Conservation (phyloP, 805 yeast genomes). For the Jamesozyma rosinii region DNA sequence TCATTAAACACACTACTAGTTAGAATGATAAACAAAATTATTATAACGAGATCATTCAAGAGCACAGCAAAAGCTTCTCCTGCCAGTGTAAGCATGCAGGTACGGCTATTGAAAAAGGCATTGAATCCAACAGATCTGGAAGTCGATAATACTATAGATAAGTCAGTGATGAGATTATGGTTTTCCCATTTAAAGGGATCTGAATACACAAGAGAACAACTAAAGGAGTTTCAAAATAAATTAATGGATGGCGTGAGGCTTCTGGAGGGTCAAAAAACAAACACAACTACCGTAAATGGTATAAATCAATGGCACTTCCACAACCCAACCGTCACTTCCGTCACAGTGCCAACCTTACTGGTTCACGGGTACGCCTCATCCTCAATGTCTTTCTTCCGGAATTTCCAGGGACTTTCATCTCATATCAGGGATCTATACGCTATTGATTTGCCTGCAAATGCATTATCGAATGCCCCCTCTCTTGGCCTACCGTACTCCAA, state of each 20-base stretch:
- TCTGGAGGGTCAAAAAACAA: constrained; percentile 10
- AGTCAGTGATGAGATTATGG: background rate
- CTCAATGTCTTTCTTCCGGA: constrained; percentile 69
- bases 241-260: constrained; percentile 14
- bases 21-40: background rate
- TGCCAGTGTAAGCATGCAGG: background rate
- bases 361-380: constrained; percentile 94
- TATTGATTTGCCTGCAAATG: constrained; percentile 64
- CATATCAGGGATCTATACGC: constrained; percentile 53
- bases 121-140: background rate
- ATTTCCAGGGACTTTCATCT: constrained; percentile 43
- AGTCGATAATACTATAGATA: background rate
- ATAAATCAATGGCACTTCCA: constrained; percentile 30
- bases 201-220: background rate
- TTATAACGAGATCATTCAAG: background rate
- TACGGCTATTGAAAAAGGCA: background rate
- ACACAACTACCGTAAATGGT: constrained; percentile 15
- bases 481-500: background rate
- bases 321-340: constrained; percentile 13
- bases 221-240: constrained; percentile 18
- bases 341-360: constrained; percentile 39
- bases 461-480: constrained; percentile 48
- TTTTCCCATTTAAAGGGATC: background rate
- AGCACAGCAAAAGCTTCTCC: background rate
- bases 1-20: too few species aligned